Percentiles rank a stretch among this genome's conserved stretches.
These are phyloP conservation scores for Zasmidium citrigriseum DNA, from an alignment of 2,329 filamentous ascomycete genomes.

Conservation along the genomic window DNA sequence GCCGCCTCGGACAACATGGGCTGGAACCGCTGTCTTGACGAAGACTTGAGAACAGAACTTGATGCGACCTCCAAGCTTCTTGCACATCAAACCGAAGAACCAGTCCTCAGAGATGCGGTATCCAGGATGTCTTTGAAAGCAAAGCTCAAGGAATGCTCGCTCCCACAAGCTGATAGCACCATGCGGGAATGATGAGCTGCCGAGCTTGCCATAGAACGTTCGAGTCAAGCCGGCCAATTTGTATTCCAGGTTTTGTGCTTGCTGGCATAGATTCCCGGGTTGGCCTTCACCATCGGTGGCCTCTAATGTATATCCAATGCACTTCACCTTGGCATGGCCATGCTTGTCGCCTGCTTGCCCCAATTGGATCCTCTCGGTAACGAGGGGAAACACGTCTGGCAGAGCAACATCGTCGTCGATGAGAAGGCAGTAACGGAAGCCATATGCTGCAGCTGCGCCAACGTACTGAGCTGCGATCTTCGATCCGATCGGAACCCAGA, in stretches of 20 bases:
- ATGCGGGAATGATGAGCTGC: constrained; percentile 53
- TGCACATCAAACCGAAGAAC: constrained; percentile 47
- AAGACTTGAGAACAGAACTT: background rate
- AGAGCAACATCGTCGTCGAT: constrained; percentile 55
- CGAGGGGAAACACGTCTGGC: constrained; percentile 51
- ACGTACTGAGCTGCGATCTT: constrained; percentile 55
- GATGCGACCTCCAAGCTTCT: background rate
- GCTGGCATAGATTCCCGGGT: constrained; percentile 25
- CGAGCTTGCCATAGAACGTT: constrained; percentile 46
- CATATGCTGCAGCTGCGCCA: constrained; percentile 48
- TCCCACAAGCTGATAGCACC: constrained; percentile 53
- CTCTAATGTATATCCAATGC: constrained; percentile 54
- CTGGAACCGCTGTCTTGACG: background rate
- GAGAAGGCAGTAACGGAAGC: constrained; percentile 49
- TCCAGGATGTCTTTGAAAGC: constrained; percentile 45
- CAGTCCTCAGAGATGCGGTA: constrained; percentile 55
- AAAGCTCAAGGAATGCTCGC: constrained; percentile 51
- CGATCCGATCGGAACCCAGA: constrained; percentile 52
- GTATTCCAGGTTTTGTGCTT: constrained; percentile 55
- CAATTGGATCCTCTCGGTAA: constrained; percentile 41
- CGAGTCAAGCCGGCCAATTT: constrained; percentile 52
- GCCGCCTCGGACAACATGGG: constrained; percentile 43
- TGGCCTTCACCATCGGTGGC: constrained; percentile 21
- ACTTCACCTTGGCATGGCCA: constrained; percentile 40
- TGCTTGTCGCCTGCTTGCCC: background rate